Conservation (phyloP, 192 early-diverging fungal genomes). For the Coemansia interrupta region DNA sequence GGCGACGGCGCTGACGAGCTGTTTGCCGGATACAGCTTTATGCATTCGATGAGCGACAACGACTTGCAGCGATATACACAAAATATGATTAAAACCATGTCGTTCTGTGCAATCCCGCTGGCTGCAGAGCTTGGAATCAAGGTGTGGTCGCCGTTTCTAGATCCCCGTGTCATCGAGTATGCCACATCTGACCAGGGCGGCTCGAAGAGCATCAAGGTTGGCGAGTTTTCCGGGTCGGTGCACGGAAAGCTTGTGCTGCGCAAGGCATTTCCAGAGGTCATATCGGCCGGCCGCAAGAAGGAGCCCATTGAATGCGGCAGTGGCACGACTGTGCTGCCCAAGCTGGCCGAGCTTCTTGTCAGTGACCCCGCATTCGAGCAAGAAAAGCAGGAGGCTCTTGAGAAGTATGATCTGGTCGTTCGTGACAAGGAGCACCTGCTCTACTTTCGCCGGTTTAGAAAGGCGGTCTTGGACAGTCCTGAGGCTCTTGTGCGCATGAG, state of each 20-base stretch:
- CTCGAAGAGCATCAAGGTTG: conserved; percentile 41
- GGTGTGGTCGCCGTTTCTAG: conserved; percentile 58
- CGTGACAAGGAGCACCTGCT: conserved; percentile 60
- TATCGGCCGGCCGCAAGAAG: conserved; percentile 62
- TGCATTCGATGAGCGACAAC: conserved; percentile 53
- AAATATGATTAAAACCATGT: conserved; percentile 54
- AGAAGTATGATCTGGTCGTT: conserved; percentile 55
- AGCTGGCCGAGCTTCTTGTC: conserved; percentile 39
- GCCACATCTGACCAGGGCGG: conserved; percentile 35
- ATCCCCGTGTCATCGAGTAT: conserved; percentile 54
- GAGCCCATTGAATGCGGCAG: conserved; percentile 65
- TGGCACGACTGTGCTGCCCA: conserved; percentile 58
- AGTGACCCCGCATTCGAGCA: conserved; percentile 16
- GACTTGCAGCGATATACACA: conserved; percentile 51
- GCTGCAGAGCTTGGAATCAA: conserved; percentile 47
- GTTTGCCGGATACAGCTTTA: conserved; percentile 68
- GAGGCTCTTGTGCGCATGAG: conserved; percentile 27
- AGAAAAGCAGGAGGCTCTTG: conserved; percentile 32
- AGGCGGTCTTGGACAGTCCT: conserved; percentile 38
- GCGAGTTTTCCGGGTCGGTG: conserved; percentile 30
- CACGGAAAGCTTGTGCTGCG: conserved; percentile 63
- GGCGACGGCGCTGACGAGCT: conserved; percentile 72
- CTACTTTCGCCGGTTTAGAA: conserved; percentile 59
- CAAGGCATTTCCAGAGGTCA: conserved; percentile 60
- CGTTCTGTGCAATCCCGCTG: conserved; percentile 54